phyloP scores from a whole-genome alignment of 2,329 filamentous ascomycete genomes.

The Penicillium expansum region DNA sequence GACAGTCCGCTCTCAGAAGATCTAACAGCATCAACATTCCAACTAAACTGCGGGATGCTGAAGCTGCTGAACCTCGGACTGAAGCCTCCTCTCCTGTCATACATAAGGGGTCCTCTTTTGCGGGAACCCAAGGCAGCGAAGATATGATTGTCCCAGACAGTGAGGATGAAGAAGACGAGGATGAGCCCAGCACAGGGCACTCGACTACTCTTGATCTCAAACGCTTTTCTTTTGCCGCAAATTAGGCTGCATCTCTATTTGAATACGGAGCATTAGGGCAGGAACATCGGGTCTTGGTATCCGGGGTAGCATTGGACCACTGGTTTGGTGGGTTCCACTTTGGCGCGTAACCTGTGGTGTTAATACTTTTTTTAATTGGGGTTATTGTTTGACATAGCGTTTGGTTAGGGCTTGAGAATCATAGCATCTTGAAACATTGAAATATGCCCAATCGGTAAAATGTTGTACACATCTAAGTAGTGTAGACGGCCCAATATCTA shows the following conservation, averaged over 20 bases:
- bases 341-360: slow-evolving; percentile 10
- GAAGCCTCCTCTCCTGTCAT: slow-evolving; percentile 1
- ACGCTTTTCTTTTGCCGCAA: slow-evolving; percentile 37
- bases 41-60: slow-evolving; percentile 14
- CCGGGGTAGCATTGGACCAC: slow-evolving; percentile 9
- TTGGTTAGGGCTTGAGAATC: slow-evolving; percentile 4
- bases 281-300: slow-evolving; percentile 8
- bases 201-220: slow-evolving; percentile 32
- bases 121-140: slow-evolving; percentile 46
- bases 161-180: slow-evolving; percentile 43
- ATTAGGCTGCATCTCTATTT: slow-evolving; percentile 19
- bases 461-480: neutral
- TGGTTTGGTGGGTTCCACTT: slow-evolving; percentile 4
- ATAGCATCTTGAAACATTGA: neutral
- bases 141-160: slow-evolving; percentile 53
- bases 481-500: slow-evolving; percentile 2
- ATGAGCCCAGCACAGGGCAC: slow-evolving; percentile 7
- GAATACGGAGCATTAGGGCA: slow-evolving; percentile 15
- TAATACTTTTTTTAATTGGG: neutral
- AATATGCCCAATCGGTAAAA: neutral
- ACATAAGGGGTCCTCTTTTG: neutral
- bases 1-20: slow-evolving; percentile 39
- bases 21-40: slow-evolving; percentile 38
- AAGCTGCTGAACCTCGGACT: slow-evolving; percentile 7
- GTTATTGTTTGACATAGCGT: slow-evolving; percentile 7